Percentiles rank a stretch among this genome's conserved stretches.
phyloP scores from a whole-genome alignment of 2,329 filamentous ascomycete genomes.

The Alternaria infectoria region DNA sequence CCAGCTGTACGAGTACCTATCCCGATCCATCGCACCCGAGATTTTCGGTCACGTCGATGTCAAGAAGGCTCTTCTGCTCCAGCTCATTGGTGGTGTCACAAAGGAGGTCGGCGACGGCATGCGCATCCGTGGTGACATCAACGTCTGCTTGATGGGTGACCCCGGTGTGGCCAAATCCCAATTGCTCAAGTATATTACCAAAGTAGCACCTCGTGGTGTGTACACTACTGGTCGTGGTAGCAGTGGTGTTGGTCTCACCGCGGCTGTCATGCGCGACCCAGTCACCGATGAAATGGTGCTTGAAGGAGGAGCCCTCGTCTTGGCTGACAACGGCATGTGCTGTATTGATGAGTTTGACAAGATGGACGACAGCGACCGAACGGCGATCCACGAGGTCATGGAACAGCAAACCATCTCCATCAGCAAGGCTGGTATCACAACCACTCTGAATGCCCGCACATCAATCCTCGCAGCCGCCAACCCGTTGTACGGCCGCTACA shows the following conservation, averaged over 20 bases:
- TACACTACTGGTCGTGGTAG: constrained; percentile 83
- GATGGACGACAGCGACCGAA: constrained; percentile 84
- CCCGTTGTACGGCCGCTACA: constrained; percentile 96
- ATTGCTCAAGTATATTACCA: constrained; percentile 96
- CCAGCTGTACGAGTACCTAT: constrained; percentile 93
- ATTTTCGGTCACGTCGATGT: constrained; percentile 97
- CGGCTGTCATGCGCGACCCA: constrained; percentile 82
- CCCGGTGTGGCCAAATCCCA: constrained; percentile 99
- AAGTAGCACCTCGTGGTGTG: constrained; percentile 91
- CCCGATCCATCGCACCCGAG: constrained; percentile 94
- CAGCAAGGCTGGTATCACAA: constrained; percentile 93
- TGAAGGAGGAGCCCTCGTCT: constrained; percentile 78
- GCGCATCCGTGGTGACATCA: constrained; percentile 98
- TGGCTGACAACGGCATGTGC: constrained; percentile 84
- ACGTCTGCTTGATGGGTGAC: constrained; percentile 98
- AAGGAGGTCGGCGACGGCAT: constrained; percentile 98
- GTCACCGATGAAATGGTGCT: constrained; percentile 86
- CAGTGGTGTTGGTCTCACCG: constrained; percentile 81
- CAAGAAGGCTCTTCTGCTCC: constrained; percentile 94
- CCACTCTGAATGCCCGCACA: constrained; percentile 92
- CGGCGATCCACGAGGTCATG: constrained; percentile 87
- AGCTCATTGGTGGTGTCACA: constrained; percentile 93
- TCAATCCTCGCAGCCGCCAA: constrained; percentile 96
- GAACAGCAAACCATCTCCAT: constrained; percentile 87
- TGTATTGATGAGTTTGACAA: constrained; percentile 90